Conservation (phyloP, 164 flowering plant species). For the Akebia trifoliata region DNA sequence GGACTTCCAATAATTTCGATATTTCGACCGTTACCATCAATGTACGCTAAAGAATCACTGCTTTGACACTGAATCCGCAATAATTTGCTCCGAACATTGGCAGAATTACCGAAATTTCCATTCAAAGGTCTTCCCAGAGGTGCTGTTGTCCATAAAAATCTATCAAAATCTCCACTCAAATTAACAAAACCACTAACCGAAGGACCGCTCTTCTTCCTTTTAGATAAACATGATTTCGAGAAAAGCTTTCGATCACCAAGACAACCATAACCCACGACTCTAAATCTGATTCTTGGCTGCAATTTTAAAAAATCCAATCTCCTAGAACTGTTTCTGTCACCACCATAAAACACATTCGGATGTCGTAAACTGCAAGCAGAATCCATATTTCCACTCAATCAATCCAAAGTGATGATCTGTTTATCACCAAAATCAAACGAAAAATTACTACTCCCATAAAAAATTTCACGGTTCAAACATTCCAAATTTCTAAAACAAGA, state of each 20-base stretch:
- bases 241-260: constrained; percentile 15
- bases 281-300: constrained; percentile 15
- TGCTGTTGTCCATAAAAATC: constrained; percentile 11
- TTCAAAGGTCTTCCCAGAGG: constrained; percentile 6
- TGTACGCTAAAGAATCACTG: constrained; percentile 59
- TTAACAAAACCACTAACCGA: constrained; percentile 11
- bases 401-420: neutral
- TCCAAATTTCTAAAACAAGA: neutral
- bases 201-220: constrained; percentile 11
- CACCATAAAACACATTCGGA: constrained; percentile 29
- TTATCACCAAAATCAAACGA: neutral
- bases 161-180: constrained; percentile 14
- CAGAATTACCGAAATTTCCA: constrained; percentile 14
- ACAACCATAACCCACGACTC: constrained; percentile 18
- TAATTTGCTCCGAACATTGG: constrained; percentile 18
- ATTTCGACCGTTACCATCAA: constrained; percentile 49
- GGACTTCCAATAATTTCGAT: constrained; percentile 28
- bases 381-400: constrained; percentile 40
- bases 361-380: constrained; percentile 38
- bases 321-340: constrained; percentile 25
- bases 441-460: neutral
- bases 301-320: constrained; percentile 19
- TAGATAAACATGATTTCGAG: constrained; percentile 6
- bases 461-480: neutral
- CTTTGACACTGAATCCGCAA: constrained; percentile 37